Evolutionary conservation across 768 basidiomycete species (phyloP).

Genomic region (Lactifluus volemus): DNA sequence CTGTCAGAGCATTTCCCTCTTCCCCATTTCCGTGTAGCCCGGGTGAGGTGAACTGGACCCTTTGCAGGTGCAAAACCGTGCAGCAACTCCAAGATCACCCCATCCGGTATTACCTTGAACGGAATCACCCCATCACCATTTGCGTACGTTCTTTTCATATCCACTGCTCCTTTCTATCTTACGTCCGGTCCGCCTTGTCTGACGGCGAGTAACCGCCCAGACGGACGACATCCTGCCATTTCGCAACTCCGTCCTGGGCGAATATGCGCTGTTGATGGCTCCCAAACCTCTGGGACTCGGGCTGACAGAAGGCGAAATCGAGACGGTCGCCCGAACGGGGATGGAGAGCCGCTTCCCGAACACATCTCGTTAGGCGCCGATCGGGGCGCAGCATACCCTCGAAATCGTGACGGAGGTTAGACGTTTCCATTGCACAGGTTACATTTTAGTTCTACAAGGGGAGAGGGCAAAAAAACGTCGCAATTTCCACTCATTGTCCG

Average conservation of each 20-base stretch:
- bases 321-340: slow-evolving; percentile 50
- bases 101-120: slow-evolving; percentile 53
- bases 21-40: not conserved
- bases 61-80: slow-evolving; percentile 59
- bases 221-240: slow-evolving; percentile 80
- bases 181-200: slow-evolving; percentile 7
- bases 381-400: slow-evolving; percentile 2
- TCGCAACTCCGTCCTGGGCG: slow-evolving; percentile 60
- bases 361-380: slow-evolving; percentile 1
- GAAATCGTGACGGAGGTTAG: slow-evolving; percentile 1
- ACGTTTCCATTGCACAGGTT: slow-evolving; percentile 7
- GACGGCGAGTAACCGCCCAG: slow-evolving; percentile 30
- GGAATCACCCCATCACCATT: slow-evolving; percentile 62
- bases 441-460: slow-evolving; percentile 2
- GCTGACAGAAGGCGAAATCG: slow-evolving; percentile 48
- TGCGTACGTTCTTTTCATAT: slow-evolving; percentile 44
- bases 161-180: not conserved
- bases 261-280: slow-evolving; percentile 76
- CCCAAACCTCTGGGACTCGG: slow-evolving; percentile 64
- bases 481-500: slow-evolving; percentile 30
- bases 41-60: not conserved
- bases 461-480: not conserved
- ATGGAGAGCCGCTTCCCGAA: slow-evolving; percentile 34
- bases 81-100: slow-evolving; percentile 59
- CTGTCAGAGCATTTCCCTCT: slow-evolving; percentile 35